phyloP scores from a whole-genome alignment of 305 asterid species.

The Fraxinus nigra region DNA sequence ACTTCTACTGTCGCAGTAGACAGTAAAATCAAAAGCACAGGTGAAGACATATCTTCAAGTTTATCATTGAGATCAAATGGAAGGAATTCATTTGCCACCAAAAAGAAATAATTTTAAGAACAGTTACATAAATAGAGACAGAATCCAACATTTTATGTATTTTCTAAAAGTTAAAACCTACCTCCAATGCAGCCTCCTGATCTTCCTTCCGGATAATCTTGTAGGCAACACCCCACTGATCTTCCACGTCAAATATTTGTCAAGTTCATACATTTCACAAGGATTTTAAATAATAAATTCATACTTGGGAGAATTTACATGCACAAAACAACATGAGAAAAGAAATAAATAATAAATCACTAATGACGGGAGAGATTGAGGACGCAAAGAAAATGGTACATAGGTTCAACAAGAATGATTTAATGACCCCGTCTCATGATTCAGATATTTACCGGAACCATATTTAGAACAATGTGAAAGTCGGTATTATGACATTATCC shows the following conservation, averaged over 20 bases:
- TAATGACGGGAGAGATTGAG: background rate
- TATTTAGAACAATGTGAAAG: background rate
- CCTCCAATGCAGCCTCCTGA: conserved; percentile 74
- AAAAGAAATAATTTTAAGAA: background rate
- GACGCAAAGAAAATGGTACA: background rate
- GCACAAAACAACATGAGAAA: background rate
- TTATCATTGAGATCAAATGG: background rate
- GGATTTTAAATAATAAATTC: background rate
- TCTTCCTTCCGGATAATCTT: conserved; percentile 65
- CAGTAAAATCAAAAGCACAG: background rate
- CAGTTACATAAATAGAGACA: background rate
- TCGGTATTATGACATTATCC: background rate
- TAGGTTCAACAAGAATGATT: background rate
- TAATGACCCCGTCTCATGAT: background rate
- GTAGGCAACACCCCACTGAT: conserved; percentile 96
- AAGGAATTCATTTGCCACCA: background rate
- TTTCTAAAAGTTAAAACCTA: conserved; percentile 12
- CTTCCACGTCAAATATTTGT: conserved; percentile 5
- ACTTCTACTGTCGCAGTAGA: background rate
- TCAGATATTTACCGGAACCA: background rate
- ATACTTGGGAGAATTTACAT: background rate
- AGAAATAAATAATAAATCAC: background rate
- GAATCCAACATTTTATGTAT: background rate
- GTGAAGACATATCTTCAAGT: background rate
- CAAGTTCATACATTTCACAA: background rate